These are phyloP conservation scores for Hsuehochloa calcarea DNA, from an alignment of 176 grass and related monocot genomes.

Conservation along the genomic window DNA sequence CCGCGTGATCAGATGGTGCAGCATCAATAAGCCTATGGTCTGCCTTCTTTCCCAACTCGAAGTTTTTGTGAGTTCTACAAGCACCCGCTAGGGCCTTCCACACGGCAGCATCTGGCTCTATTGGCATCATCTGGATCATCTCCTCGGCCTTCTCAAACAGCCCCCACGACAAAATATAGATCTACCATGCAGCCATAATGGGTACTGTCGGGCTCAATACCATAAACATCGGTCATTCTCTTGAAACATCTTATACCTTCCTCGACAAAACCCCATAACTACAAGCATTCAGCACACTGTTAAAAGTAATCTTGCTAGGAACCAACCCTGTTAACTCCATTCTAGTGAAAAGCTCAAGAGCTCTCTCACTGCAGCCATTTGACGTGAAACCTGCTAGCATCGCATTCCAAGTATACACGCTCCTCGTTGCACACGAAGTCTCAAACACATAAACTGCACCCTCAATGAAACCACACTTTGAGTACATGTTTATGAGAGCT, in stretches of 20 bases:
- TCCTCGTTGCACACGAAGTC: constrained; percentile 11
- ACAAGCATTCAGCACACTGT: constrained; percentile 61
- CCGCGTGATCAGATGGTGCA: constrained; percentile 55
- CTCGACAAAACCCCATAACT: constrained; percentile 51
- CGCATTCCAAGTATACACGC: constrained; percentile 52
- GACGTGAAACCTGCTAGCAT: constrained; percentile 57
- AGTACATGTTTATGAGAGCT: constrained; percentile 61
- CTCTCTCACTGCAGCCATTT: constrained; percentile 45
- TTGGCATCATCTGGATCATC: constrained; percentile 50
- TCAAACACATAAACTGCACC: constrained; percentile 59
- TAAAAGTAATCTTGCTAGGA: constrained; percentile 63
- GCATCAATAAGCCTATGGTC: constrained; percentile 55
- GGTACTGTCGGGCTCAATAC: constrained; percentile 54
- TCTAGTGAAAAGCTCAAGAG: constrained; percentile 48
- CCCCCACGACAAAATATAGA: constrained; percentile 53
- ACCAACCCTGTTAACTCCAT: constrained; percentile 42
- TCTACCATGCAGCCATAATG: constrained; percentile 80
- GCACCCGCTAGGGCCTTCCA: constrained; percentile 65
- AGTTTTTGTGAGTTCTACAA: constrained; percentile 64
- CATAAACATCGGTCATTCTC: constrained; percentile 43
- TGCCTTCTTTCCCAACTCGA: constrained; percentile 50
- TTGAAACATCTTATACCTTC: constrained; percentile 42
- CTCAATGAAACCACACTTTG: constrained; percentile 58
- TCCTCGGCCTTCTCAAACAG: constrained; percentile 54
- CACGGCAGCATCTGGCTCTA: constrained; percentile 57